Evolutionary conservation across 208 protist genomes (phyloP).

Genomic region (Herpetomonas muscarum): DNA sequence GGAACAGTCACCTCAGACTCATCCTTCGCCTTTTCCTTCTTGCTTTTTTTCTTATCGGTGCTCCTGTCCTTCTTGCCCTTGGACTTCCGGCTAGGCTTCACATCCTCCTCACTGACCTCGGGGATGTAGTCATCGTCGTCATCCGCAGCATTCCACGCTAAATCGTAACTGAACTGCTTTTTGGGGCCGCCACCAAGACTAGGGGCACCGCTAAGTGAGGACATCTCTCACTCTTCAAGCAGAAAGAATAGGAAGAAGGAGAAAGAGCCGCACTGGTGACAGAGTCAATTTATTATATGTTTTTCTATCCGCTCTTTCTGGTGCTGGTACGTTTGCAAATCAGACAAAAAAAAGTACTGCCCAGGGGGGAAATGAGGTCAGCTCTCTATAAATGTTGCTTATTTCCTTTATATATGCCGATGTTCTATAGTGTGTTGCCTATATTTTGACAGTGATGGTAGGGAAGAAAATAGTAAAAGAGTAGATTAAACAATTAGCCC

Average conservation of each 20-base stretch:
- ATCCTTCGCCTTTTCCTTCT: slow-evolving; percentile 8
- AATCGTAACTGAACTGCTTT: slow-evolving; percentile 38
- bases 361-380: too few species aligned
- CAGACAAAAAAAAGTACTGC: not conserved
- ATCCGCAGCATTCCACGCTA: slow-evolving; percentile 14
- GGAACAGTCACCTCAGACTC: slow-evolving; percentile 2
- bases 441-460: too few species aligned
- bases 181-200: slow-evolving; percentile 27
- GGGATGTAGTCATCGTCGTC: slow-evolving; percentile 61
- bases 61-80: slow-evolving; percentile 14
- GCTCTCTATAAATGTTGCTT: too few species aligned
- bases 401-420: too few species aligned
- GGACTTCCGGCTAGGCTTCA: slow-evolving; percentile 8
- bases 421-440: too few species aligned
- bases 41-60: slow-evolving; percentile 21
- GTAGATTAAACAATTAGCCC: too few species aligned
- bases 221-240: slow-evolving; percentile 19
- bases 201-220: slow-evolving; percentile 50
- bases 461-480: too few species aligned
- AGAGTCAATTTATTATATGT: too few species aligned
- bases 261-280: not conserved
- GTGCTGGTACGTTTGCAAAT: not conserved
- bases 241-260: slow-evolving; percentile 7
- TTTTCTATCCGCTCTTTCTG: too few species aligned
- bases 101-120: slow-evolving; percentile 15